Evolutionary conservation across 495 filamentous ascomycete species (phyloP).

Genomic region (Penicillium egyptiacum): DNA sequence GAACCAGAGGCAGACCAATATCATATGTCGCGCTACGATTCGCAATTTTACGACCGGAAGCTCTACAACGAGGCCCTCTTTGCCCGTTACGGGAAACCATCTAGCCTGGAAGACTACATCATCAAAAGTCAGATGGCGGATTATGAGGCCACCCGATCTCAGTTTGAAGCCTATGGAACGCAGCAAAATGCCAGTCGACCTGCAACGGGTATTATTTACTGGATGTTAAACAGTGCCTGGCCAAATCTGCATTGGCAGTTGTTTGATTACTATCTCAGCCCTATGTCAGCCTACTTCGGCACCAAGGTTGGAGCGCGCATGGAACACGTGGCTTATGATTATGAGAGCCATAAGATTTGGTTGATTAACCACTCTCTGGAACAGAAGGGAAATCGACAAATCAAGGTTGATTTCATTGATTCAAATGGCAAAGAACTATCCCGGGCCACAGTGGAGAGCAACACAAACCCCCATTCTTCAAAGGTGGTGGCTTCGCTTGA

Average conservation of each 20-base stretch:
- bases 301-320: slow-evolving; percentile 50
- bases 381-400: slow-evolving; percentile 38
- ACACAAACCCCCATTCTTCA: slow-evolving; percentile 29
- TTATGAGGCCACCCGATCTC: slow-evolving; percentile 60
- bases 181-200: slow-evolving; percentile 52
- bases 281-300: slow-evolving; percentile 60
- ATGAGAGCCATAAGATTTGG: slow-evolving; percentile 44
- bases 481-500: slow-evolving; percentile 23
- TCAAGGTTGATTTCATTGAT: slow-evolving; percentile 52
- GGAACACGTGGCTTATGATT: slow-evolving; percentile 61
- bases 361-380: slow-evolving; percentile 57
- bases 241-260: slow-evolving; percentile 66
- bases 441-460: slow-evolving; percentile 19
- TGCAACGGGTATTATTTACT: slow-evolving; percentile 63
- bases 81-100: slow-evolving; percentile 53
- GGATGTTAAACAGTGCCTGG: slow-evolving; percentile 69
- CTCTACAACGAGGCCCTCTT: slow-evolving; percentile 59
- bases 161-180: slow-evolving; percentile 58
- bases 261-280: slow-evolving; percentile 62
- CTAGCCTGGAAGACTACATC: slow-evolving; percentile 55
- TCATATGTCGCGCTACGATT: slow-evolving; percentile 58
- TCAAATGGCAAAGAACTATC: slow-evolving; percentile 43
- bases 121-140: slow-evolving; percentile 58
- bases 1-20: slow-evolving; percentile 52
- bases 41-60: slow-evolving; percentile 52